Conservation (phyloP, 2,329 filamentous ascomycete genomes). For the Cladosporium sp. region DNA sequence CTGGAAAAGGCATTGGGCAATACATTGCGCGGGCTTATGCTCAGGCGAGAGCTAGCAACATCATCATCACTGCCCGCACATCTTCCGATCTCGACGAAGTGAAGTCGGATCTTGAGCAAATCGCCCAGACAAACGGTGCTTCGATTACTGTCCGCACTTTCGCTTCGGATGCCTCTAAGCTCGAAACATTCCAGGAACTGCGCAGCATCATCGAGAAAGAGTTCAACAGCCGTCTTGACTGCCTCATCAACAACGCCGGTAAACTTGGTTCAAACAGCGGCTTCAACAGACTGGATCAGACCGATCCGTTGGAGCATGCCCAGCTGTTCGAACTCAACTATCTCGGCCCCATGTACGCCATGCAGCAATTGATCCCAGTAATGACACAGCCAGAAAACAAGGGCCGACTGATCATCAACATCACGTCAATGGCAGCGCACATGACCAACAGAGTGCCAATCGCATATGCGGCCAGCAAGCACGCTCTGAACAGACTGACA, state of each 20-base stretch:
- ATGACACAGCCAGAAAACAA: conserved; percentile 1
- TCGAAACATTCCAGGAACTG: conserved; percentile 12
- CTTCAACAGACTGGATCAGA: conserved; percentile 9
- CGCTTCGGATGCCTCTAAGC: conserved; percentile 14
- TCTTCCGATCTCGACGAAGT: conserved; percentile 17
- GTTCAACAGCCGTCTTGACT: conserved; percentile 12
- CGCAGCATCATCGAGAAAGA: conserved; percentile 17
- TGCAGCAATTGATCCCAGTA: conserved; percentile 11
- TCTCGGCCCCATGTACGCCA: conserved; percentile 13
- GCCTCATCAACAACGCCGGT: conserved; percentile 23
- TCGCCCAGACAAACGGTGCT: not conserved
- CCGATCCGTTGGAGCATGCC: conserved; percentile 9
- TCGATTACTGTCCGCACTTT: conserved; percentile 6
- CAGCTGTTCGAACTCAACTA: conserved; percentile 15
- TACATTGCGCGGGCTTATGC: conserved; percentile 23
- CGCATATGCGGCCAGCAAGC: conserved; percentile 22
- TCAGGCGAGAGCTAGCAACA: conserved; percentile 22
- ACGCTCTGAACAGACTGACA: conserved; percentile 22
- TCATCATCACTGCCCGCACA: conserved; percentile 23
- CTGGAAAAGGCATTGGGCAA: conserved; percentile 24
- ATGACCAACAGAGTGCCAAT: conserved; percentile 21
- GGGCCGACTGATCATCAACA: conserved; percentile 20
- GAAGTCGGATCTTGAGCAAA: conserved; percentile 2
- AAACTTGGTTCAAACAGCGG: conserved; percentile 15
- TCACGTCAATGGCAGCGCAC: conserved; percentile 23